Percentiles rank a stretch among this genome's conserved stretches.
These are phyloP conservation scores for Hypoxylon sp. DNA, from an alignment of 2,329 filamentous ascomycete genomes.

Conservation along the genomic window DNA sequence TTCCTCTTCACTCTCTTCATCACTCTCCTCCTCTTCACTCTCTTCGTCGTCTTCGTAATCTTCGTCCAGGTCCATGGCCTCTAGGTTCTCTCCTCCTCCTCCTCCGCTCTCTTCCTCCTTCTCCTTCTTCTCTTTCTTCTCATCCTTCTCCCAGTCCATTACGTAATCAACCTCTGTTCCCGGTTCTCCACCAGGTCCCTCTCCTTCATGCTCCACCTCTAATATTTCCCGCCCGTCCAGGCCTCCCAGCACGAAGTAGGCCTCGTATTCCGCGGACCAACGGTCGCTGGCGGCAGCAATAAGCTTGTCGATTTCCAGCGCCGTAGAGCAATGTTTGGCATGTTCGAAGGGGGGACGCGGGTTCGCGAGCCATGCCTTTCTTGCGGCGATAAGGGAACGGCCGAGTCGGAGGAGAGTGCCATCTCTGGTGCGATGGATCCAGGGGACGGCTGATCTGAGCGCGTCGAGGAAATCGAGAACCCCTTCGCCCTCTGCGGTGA, in stretches of 20 bases:
- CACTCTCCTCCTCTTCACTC: too few species aligned
- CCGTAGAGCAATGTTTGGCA: background rate
- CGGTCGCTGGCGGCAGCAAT: background rate
- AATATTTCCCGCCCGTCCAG: background rate
- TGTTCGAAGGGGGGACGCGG: background rate
- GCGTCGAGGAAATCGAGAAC: background rate
- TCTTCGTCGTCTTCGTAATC: too few species aligned
- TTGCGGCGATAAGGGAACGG: background rate
- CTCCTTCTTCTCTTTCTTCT: too few species aligned
- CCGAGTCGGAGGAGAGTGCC: background rate
- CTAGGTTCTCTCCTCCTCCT: too few species aligned
- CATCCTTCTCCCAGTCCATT: background rate
- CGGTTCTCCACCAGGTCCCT: background rate
- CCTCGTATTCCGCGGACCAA: background rate
- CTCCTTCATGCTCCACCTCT: background rate
- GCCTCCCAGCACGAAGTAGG: background rate
- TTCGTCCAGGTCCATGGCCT: too few species aligned
- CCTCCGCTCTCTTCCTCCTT: too few species aligned
- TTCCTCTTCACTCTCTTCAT: too few species aligned
- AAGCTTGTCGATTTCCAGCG: background rate
- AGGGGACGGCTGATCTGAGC: background rate
- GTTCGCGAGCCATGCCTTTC: background rate
- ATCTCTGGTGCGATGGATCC: background rate
- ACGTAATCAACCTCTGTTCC: background rate
- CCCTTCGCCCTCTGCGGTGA: constrained; percentile 1